A percentile compares a stretch with the other conserved stretches of the same genome.
These are phyloP conservation scores for Aspergillus sp. DNA, from an alignment of 2,329 filamentous ascomycete genomes.

Conservation along the genomic window DNA sequence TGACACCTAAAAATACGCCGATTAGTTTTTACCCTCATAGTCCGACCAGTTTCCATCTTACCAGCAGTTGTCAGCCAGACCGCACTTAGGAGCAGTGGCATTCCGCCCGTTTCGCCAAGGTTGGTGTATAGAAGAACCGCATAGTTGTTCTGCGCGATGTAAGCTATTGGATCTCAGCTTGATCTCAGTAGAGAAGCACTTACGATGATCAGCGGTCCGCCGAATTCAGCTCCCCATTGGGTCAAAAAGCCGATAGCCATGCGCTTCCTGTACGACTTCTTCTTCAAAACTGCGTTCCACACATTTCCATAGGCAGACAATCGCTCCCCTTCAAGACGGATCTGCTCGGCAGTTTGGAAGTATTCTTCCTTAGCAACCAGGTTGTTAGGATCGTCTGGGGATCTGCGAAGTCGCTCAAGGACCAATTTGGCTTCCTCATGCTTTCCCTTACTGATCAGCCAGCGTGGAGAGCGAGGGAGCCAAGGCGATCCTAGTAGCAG, in stretches of 20 bases:
- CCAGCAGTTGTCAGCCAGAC: slow-evolving; percentile 51
- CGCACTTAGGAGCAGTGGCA: slow-evolving; percentile 48
- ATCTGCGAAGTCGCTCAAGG: slow-evolving; percentile 43
- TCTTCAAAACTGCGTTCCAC: slow-evolving; percentile 51
- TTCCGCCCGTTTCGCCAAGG: slow-evolving; percentile 46
- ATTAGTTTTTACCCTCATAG: background rate
- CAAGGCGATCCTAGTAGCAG: slow-evolving; percentile 45
- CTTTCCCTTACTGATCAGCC: slow-evolving; percentile 52
- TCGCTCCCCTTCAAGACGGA: slow-evolving; percentile 46
- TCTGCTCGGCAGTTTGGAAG: slow-evolving; percentile 51
- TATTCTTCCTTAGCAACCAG: slow-evolving; percentile 50
- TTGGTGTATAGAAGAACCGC: slow-evolving; percentile 48
- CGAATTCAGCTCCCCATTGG: slow-evolving; percentile 57
- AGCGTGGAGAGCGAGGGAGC: slow-evolving; percentile 52
- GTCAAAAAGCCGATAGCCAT: slow-evolving; percentile 57
- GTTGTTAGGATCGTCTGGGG: slow-evolving; percentile 43
- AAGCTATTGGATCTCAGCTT: background rate
- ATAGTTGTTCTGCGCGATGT: slow-evolving; percentile 48
- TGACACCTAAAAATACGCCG: slow-evolving; percentile 38
- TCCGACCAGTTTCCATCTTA: slow-evolving; percentile 20
- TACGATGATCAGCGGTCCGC: slow-evolving; percentile 55
- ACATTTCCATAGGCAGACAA: slow-evolving; percentile 44
- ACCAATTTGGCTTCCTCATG: slow-evolving; percentile 50
- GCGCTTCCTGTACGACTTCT: slow-evolving; percentile 53
- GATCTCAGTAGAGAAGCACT: slow-evolving; percentile 23